Conservation (phyloP, 257 asterid species). For the Petunia secreta region DNA sequence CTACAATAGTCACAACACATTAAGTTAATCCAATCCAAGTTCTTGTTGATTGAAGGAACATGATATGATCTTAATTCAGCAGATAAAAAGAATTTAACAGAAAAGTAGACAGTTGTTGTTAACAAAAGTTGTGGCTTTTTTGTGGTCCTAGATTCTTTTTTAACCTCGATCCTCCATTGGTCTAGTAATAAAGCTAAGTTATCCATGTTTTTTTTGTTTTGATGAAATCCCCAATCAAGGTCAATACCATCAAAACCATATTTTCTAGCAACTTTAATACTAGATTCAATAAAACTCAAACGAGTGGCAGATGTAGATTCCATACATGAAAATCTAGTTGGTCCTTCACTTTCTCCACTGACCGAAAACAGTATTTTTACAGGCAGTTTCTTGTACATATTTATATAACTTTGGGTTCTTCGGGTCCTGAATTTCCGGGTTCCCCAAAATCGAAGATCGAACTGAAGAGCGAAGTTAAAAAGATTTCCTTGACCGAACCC, state of each 20-base stretch:
- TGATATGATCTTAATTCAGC: conserved; percentile 57
- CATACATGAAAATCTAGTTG: conserved; percentile 50
- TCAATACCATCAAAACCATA: conserved; percentile 76
- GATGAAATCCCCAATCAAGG: conserved; percentile 81
- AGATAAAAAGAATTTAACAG: conserved; percentile 49
- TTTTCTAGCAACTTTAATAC: conserved; percentile 62
- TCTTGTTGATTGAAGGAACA: conserved; percentile 48
- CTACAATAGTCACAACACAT: conserved; percentile 81
- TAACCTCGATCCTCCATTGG: conserved; percentile 69
- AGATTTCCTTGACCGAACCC: too few relatives aligned
- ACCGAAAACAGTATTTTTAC: conserved; percentile 61
- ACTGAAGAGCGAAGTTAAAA: too few relatives aligned
- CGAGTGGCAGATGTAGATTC: conserved; percentile 39
- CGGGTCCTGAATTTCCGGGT: too few relatives aligned
- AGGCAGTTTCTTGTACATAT: conserved; percentile 39
- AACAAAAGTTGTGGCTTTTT: conserved; percentile 58
- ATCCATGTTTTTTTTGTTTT: conserved; percentile 54
- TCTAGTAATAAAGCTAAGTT: conserved; percentile 45
- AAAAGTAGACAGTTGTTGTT: conserved; percentile 78
- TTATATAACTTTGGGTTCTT: too few relatives aligned
- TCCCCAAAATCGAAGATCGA: too few relatives aligned
- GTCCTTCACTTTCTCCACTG: conserved; percentile 64
- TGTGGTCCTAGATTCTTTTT: conserved; percentile 41
- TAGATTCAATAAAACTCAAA: conserved; percentile 55
- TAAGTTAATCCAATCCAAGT: conserved; percentile 74